Evolutionary conservation across 768 basidiomycete species (phyloP), one percentile per base, ranked within the genome.

Genomic region (Naganishia vaughanmartiniae): DNA sequence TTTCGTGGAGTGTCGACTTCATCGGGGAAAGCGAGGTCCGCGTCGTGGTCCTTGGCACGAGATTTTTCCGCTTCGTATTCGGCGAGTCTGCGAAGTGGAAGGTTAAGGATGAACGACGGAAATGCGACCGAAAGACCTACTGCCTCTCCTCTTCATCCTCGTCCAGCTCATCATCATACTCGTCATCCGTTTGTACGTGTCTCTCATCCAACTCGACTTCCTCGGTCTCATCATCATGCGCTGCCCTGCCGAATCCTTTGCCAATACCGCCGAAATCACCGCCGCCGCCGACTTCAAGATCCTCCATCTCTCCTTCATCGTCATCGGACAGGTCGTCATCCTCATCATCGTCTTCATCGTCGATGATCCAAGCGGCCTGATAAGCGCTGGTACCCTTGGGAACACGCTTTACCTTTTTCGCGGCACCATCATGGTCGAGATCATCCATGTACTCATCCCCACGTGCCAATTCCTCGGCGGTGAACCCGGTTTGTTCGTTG

Each of bases 401-500:
- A 55, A 96, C 87, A 58, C 87, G 86, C 79, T 87, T 89, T n/a
- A 93, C 87, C 9, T 91, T 93, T 0, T 90, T 91, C 0, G 89
- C 90, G 0, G 74, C 75, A 15, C 46, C 54, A 1, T 77, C 79
- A 7, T 73, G 70, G 17, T 77, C 76, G 5, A 76, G 65, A 68
- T 74, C 57, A 70, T 55, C 73, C 74, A 83, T 79, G n/a, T 79
- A 76, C 19, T 63, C 80, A 10, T 56, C 73, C 0, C 76, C 82
- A 7, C 81, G 85, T 26, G 83, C 83, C 89, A 97, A 91, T 79
- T 97, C 95, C 77, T 97, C 95, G 79, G 97, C 93, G 0, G 93
- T 95, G 0, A 95, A 95, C 94, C 95, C 97, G 0, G 95, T 99
- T 80, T 99, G 95, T 76, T 99, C 95, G 78, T 95, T 96, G 42